Base-by-base conservation (phyloP, 73 alveolate species). In the Symbiodinium pilosum region DNA sequence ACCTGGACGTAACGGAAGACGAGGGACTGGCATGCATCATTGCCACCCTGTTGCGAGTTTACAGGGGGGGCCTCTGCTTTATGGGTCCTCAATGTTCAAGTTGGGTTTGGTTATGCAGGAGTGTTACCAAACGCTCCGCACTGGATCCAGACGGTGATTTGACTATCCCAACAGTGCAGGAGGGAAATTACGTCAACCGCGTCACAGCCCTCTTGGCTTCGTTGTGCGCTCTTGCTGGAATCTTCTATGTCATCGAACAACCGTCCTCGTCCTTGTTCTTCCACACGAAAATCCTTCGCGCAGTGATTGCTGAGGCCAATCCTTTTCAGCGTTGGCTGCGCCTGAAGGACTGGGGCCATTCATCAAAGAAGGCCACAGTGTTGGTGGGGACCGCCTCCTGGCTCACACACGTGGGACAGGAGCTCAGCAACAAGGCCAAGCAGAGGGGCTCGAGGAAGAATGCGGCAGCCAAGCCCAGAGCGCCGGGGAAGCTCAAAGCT, bases 321-420 rank as follows among this genome's bases (percentile, higher is more conserved):
- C 75, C 92, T 0, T 43, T 14, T 11, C 75, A 42, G 36, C 41
- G 92, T 3, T 59, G 30, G 24, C 34, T 84, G 0, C 36, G 24
- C 75, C 24, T 84, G 92, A 84, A 84, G 44, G 75, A 18, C 18
- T 84, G 42, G 4, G 92, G 92, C 12, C 73, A 84, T n/a, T 3
- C 44, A 14, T 36, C 42, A 0, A 21, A 12, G 30, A 84, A 84
- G 68, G 28, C 73, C 36, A 84, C 92, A 0, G 34, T 43, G 68
- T 75, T 84, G 44, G 8, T 84, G 4, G 92, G 92, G 3, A 36
- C 34, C 26, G 47, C 42, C 30, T 1, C 24, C 43, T 84, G 2
- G 1, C 92, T 84, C 24, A 47, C 75, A 4, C 30, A 26, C 12
- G 24, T 84, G 42, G 92, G 92, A 38, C 24, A 54, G 28, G 42